A percentile compares a stretch with the other conserved stretches of the same genome.
phyloP scores from a whole-genome alignment of 352 stramenopile genomes.

The Pythium rhizo-oryzae region DNA sequence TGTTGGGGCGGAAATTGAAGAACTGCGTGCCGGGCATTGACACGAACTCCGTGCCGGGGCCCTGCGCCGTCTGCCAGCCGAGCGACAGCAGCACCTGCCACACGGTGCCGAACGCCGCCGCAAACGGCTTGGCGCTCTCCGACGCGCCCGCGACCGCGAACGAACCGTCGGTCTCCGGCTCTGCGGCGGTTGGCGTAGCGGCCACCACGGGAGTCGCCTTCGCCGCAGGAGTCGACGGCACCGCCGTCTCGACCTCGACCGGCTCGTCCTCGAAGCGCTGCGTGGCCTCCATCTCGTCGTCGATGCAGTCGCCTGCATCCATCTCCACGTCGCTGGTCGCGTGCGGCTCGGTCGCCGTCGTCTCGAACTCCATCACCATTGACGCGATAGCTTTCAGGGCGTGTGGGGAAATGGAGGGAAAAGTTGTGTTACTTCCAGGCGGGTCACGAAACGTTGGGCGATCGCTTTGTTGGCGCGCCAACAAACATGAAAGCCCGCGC shows the following conservation, averaged over 20 bases:
- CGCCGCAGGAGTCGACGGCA: neutral
- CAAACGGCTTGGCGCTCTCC: conserved; percentile 45
- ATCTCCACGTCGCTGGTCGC: conserved; percentile 24
- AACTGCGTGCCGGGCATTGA: conserved; percentile 80
- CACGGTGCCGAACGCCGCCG: conserved; percentile 43
- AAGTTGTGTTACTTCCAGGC: too few relatives aligned
- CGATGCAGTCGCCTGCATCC: conserved; percentile 27
- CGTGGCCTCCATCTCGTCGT: conserved; percentile 39
- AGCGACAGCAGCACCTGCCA: conserved; percentile 49
- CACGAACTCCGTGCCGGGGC: conserved; percentile 64
- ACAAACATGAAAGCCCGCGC: conserved; percentile 8
- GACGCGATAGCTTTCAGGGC: too few relatives aligned
- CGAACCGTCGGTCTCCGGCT: neutral
- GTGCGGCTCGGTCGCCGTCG: neutral
- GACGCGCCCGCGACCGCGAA: conserved; percentile 25
- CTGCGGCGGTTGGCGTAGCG: too few relatives aligned
- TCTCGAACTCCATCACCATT: conserved; percentile 16
- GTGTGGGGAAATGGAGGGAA: too few relatives aligned
- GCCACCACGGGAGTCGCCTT: too few relatives aligned
- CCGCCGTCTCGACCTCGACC: neutral
- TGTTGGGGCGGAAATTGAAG: conserved; percentile 82
- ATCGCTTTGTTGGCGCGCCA: conserved; percentile 7
- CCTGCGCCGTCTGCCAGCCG: conserved; percentile 69
- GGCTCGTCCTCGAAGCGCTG: conserved; percentile 35
- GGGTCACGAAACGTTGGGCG: too few relatives aligned